Base-by-base conservation (phyloP, 2,329 filamentous ascomycete genomes). In the Sporothrix protearum region DNA sequence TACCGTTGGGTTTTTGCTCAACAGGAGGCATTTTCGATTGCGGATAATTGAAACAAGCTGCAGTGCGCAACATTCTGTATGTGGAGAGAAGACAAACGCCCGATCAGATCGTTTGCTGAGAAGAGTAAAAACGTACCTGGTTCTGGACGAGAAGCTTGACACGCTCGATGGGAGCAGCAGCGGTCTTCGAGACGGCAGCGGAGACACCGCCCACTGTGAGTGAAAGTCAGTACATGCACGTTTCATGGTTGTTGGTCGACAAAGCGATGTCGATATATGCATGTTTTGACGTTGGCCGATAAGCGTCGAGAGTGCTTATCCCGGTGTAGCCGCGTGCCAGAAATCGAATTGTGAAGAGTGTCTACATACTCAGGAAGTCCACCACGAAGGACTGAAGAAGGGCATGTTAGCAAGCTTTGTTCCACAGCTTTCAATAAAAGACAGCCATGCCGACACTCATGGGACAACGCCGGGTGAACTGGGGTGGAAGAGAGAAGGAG, bases 91-190 rank as follows among this genome's bases (percentile, higher is more conserved):
- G 64, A 16, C 51, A 30, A 59, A 69, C 55, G 42, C 42, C 57
- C 14, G 12, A 64, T 64, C 33, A 22, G 57, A 25, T 6, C 25
- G 42, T 51, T 51, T 28, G 19, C 30, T n/a, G 2, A 7, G 55
- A 33, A 47, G 42, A 47, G 45, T 22, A 12, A 4, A 67, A 39
- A 88, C 93, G 78, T 90, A 97, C 94, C 92, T 99, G 96, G 89
- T 99, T 99, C 90, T 99, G 96, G 88, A 99, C 96, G 82, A 99
- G 93, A 83, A 99, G 96, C 94, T 99, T 99, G 87, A 99, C 92
- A 94, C 96, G 96, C 94, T 99, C 96, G 81, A 99, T 99, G 86
- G 96, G 96, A 87, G 96, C 96, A 83, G 96, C 96, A 82, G 96
- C 96, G 79, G 96, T 99, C 94, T 99, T 99, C 84, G 96, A 99